phyloP scores from a whole-genome alignment of 139 green algal genomes.

The Auxenochlorella pyrenoidosa region DNA sequence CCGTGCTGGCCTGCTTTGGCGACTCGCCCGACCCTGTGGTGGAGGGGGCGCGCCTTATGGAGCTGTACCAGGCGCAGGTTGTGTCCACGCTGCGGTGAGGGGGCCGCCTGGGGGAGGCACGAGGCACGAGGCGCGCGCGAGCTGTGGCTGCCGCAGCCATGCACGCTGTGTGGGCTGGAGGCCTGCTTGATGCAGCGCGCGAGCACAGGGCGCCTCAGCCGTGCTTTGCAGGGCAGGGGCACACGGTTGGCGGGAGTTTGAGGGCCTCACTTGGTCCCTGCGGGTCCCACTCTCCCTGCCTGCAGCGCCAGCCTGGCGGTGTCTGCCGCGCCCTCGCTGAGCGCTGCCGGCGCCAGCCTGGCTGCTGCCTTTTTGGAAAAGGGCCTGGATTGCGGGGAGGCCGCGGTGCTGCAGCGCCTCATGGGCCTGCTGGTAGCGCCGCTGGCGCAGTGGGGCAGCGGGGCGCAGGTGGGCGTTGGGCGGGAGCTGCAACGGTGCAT shows the following conservation, averaged over 20 bases:
- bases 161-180: too few relatives aligned
- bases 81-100: slow-evolving; percentile 71
- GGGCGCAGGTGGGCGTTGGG: neutral
- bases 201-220: too few relatives aligned
- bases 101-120: too few relatives aligned
- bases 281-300: neutral
- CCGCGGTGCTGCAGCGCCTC: slow-evolving; percentile 71
- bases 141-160: too few relatives aligned
- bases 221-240: too few relatives aligned
- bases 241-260: too few relatives aligned
- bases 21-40: slow-evolving; percentile 68
- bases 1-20: slow-evolving; percentile 61
- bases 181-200: too few relatives aligned
- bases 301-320: slow-evolving; percentile 46
- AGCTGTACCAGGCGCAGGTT: slow-evolving; percentile 87
- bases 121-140: neutral
- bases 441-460: slow-evolving; percentile 47
- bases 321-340: slow-evolving; percentile 55
- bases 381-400: slow-evolving; percentile 61
- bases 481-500: neutral
- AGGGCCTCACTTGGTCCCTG: too few relatives aligned
- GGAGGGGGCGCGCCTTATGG: slow-evolving; percentile 64
- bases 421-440: slow-evolving; percentile 71
- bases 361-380: slow-evolving; percentile 73
- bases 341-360: slow-evolving; percentile 67